Conservation (phyloP, 495 filamentous ascomycete genomes). For the Parathielavia hyrcaniae region DNA sequence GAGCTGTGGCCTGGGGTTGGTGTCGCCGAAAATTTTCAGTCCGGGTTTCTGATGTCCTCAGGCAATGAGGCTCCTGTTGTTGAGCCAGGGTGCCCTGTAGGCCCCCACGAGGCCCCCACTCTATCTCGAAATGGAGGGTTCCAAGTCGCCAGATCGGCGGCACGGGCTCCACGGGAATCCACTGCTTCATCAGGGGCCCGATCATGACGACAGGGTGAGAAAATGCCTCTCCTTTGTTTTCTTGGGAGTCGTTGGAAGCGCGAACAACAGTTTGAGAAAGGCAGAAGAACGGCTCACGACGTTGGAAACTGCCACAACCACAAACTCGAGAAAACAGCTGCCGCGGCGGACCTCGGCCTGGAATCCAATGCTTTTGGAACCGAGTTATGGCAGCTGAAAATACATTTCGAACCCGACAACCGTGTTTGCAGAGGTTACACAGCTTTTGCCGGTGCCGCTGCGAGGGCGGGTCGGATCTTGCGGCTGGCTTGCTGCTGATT, state of each 20-base stretch:
- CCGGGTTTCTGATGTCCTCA: conserved; percentile 31
- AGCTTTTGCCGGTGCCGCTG: background rate
- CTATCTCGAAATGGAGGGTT: conserved; percentile 9
- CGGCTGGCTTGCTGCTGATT: conserved; percentile 1
- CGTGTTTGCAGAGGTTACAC: conserved; percentile 10
- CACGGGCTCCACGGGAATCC: conserved; percentile 5
- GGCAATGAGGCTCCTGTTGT: conserved; percentile 30
- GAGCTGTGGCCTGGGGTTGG: conserved; percentile 16
- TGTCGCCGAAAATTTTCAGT: conserved; percentile 30
- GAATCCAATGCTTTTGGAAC: background rate
- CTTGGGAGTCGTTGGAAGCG: background rate
- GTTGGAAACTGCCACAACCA: background rate
- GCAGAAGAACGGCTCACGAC: background rate
- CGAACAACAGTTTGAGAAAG: background rate
- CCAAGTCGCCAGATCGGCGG: conserved; percentile 17
- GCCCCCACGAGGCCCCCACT: conserved; percentile 26
- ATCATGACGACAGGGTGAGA: conserved; percentile 27
- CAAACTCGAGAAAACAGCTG: background rate
- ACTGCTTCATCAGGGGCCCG: conserved; percentile 12
- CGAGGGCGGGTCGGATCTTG: conserved; percentile 6
- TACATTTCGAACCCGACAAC: background rate
- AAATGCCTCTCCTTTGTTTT: conserved; percentile 22
- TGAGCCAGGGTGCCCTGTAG: background rate
- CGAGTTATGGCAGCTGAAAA: background rate
- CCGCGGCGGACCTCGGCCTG: background rate